Percentiles rank a stretch among this genome's conserved stretches.
Conservation (phyloP, 129 eudicot genomes). For the Gnaphalium uliginosum region DNA sequence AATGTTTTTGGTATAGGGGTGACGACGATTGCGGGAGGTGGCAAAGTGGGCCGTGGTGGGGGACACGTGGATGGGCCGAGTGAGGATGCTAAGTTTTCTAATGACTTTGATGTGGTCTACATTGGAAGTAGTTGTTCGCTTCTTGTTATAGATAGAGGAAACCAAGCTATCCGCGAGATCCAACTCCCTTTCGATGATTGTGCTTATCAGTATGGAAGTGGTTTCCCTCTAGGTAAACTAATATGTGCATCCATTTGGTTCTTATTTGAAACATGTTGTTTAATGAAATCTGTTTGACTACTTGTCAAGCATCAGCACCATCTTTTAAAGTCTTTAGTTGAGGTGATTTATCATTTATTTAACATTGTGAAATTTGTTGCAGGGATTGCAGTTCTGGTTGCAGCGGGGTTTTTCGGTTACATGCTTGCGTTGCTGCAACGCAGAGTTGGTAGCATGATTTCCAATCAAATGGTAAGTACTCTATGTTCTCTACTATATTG, state of each 20-base stretch:
- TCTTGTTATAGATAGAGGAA: constrained; percentile 93
- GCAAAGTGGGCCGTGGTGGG: constrained; percentile 76
- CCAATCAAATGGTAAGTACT: constrained; percentile 51
- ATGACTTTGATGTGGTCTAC: constrained; percentile 90
- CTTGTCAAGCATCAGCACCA: neutral
- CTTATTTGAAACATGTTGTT: neutral
- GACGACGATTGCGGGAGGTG: constrained; percentile 95
- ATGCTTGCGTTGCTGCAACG: constrained; percentile 90
- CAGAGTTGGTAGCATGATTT: constrained; percentile 67
- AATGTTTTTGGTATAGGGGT: constrained; percentile 51
- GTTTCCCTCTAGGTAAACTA: constrained; percentile 75
- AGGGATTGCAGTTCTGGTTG: constrained; percentile 80
- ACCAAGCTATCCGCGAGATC: constrained; percentile 92
- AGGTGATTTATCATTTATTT: constrained; percentile 8
- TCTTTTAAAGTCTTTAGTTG: neutral
- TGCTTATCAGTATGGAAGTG: constrained; percentile 90
- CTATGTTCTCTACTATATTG: neutral
- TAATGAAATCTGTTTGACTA: neutral
- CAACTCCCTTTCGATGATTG: constrained; percentile 94
- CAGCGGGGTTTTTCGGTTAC: constrained; percentile 97
- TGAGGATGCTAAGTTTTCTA: constrained; percentile 92
- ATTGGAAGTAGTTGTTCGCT: constrained; percentile 97
- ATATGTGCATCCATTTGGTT: neutral
- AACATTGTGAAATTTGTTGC: constrained; percentile 16
- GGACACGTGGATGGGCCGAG: constrained; percentile 98